These are phyloP conservation scores for Fusarium papillatum DNA, from an alignment of 2,329 filamentous ascomycete genomes.

Conservation along the genomic window DNA sequence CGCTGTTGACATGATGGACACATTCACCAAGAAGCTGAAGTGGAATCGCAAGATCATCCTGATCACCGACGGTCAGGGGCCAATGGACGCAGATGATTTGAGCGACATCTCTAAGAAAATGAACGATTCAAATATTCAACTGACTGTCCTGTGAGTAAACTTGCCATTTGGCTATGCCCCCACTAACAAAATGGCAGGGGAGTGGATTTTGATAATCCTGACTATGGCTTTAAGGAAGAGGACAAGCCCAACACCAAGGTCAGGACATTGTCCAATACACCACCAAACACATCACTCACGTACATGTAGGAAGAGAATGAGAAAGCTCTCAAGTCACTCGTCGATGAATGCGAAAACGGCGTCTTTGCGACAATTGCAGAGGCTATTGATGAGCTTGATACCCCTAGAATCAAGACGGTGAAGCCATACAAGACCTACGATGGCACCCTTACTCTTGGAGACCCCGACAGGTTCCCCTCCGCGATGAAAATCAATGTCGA, in stretches of 20 bases:
- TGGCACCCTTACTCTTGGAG: conserved; percentile 84
- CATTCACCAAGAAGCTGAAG: conserved; percentile 85
- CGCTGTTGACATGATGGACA: conserved; percentile 87
- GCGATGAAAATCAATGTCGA: conserved; percentile 89
- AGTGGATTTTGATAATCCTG: conserved; percentile 92
- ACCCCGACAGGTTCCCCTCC: conserved; percentile 78
- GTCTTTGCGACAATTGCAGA: conserved; percentile 88
- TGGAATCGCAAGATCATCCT: conserved; percentile 86
- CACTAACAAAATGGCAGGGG: conserved; percentile 67
- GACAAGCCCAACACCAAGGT: conserved; percentile 82
- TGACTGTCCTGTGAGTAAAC: conserved; percentile 79
- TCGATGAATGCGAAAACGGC: conserved; percentile 76
- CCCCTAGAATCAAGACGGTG: conserved; percentile 82
- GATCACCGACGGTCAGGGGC: conserved; percentile 84
- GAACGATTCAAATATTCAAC: conserved; percentile 81
- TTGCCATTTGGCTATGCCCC: background rate
- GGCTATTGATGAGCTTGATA: conserved; percentile 84
- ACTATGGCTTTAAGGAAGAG: conserved; percentile 94
- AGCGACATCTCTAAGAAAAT: conserved; percentile 80
- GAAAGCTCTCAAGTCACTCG: conserved; percentile 72
- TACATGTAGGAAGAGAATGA: conserved; percentile 73
- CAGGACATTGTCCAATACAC: background rate
- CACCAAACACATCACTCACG: conserved; percentile 8
- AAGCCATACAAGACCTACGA: conserved; percentile 85
- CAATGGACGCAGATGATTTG: conserved; percentile 80